phyloP scores from a whole-genome alignment of 75 land plant genomes.

The Ceratopteris richardii region DNA sequence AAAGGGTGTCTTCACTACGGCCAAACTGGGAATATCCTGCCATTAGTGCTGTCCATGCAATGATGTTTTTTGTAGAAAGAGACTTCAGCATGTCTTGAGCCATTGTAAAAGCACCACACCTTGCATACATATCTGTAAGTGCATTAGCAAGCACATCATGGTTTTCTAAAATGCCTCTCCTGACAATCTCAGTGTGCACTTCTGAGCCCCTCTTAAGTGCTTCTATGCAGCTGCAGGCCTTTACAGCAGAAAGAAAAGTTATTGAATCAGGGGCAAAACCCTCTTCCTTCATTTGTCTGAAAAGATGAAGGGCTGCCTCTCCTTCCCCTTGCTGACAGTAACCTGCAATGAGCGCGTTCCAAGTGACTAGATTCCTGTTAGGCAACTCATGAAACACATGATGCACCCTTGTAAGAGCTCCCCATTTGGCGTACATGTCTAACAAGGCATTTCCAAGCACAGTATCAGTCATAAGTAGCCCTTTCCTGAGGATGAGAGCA shows the following conservation, averaged over 20 bases:
- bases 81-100: constrained; percentile 1
- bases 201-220: constrained; percentile 20
- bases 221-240: constrained; percentile 11
- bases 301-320: constrained; percentile 22
- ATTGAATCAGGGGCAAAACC: constrained; percentile 10
- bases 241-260: constrained; percentile 28
- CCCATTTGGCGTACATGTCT: constrained; percentile 34
- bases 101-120: constrained; percentile 6
- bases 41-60: constrained; percentile 51
- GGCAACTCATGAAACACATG: constrained; percentile 38
- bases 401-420: constrained; percentile 24
- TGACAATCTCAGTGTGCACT: constrained; percentile 28
- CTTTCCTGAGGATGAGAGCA: constrained; percentile 27
- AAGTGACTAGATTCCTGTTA: constrained; percentile 28
- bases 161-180: constrained; percentile 13
- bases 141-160: constrained; percentile 25
- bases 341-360: constrained; percentile 33
- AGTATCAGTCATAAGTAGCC: constrained; percentile 25
- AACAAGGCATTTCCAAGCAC: constrained; percentile 45
- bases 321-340: constrained; percentile 15
- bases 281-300: constrained; percentile 23
- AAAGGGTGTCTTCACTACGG: constrained; percentile 29
- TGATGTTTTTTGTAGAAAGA: constrained; percentile 12
- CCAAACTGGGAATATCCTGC: constrained; percentile 41
- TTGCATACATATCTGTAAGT: constrained; percentile 35